phyloP scores from a whole-genome alignment of 192 early-diverging fungal genomes.

The Backusella circina region DNA sequence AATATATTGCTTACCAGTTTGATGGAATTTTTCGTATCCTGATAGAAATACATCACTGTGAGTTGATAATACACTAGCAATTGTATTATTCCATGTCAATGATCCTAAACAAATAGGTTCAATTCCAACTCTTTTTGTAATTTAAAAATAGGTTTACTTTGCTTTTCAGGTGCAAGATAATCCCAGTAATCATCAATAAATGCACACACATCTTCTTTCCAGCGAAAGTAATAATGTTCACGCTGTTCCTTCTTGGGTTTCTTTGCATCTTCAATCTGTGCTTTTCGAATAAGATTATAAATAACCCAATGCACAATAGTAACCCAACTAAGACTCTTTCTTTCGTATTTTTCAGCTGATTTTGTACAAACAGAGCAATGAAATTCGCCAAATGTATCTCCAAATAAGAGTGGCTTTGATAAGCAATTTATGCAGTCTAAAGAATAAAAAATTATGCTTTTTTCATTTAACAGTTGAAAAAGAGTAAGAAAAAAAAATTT shows the following conservation, averaged over 20 bases:
- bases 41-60: conserved; percentile 72
- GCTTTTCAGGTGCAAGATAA: conserved; percentile 61
- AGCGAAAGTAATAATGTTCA: conserved; percentile 67
- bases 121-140: background rate
- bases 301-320: conserved; percentile 70
- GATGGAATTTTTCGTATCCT: conserved; percentile 66
- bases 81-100: conserved; percentile 83
- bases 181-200: conserved; percentile 78
- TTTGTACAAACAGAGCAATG: conserved; percentile 70
- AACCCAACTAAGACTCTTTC: conserved; percentile 66
- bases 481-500: background rate
- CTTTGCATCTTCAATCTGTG: conserved; percentile 32
- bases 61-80: conserved; percentile 79
- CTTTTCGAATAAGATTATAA: conserved; percentile 59
- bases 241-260: conserved; percentile 27
- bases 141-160: conserved; percentile 44
- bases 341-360: conserved; percentile 59
- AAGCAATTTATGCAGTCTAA: conserved; percentile 62
- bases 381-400: conserved; percentile 76
- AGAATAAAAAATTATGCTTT: background rate
- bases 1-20: conserved; percentile 52
- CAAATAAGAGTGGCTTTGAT: conserved; percentile 55
- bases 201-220: conserved; percentile 78
- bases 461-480: background rate
- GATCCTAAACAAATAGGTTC: conserved; percentile 42